phyloP scores from a whole-genome alignment of 768 basidiomycete genomes.

The Tylopilus subfusipes region DNA sequence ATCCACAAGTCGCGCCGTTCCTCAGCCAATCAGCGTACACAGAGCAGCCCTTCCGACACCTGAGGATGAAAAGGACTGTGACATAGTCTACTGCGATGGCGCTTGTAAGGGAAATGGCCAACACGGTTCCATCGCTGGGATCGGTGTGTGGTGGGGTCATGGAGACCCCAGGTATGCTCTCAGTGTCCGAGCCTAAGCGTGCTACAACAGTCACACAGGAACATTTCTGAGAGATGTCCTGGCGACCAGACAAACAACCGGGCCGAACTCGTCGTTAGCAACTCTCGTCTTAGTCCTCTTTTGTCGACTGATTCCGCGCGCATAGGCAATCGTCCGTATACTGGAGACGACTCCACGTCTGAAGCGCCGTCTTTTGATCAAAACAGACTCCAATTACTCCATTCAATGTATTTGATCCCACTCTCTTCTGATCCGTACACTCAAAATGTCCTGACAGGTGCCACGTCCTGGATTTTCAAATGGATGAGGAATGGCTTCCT shows the following conservation, averaged over 20 bases:
- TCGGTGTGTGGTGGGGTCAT: conserved; percentile 88
- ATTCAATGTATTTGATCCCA: conserved; percentile 57
- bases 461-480: conserved; percentile 61
- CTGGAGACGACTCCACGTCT: conserved; percentile 67
- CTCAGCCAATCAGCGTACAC: not conserved
- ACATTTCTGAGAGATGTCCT: conserved; percentile 77
- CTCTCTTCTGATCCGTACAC: not conserved
- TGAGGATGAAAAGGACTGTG: conserved; percentile 29
- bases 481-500: conserved; percentile 60
- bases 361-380: conserved; percentile 61
- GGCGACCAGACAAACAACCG: conserved; percentile 85
- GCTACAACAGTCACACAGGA: conserved; percentile 43
- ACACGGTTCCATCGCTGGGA: conserved; percentile 61
- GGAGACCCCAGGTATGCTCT: conserved; percentile 52
- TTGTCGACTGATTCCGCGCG: not conserved
- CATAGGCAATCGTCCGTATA: conserved; percentile 83
- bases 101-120: conserved; percentile 83
- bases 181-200: not conserved
- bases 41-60: conserved; percentile 4
- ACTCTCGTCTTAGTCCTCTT: conserved; percentile 21
- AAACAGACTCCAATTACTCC: conserved; percentile 83
- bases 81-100: conserved; percentile 82
- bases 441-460: conserved; percentile 45
- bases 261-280: conserved; percentile 75
- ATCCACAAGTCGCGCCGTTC: conserved; percentile 26